A percentile compares a stretch with the other conserved stretches of the same genome.
phyloP scores from a whole-genome alignment of 805 yeast genomes.

The Ogataea philodendri region DNA sequence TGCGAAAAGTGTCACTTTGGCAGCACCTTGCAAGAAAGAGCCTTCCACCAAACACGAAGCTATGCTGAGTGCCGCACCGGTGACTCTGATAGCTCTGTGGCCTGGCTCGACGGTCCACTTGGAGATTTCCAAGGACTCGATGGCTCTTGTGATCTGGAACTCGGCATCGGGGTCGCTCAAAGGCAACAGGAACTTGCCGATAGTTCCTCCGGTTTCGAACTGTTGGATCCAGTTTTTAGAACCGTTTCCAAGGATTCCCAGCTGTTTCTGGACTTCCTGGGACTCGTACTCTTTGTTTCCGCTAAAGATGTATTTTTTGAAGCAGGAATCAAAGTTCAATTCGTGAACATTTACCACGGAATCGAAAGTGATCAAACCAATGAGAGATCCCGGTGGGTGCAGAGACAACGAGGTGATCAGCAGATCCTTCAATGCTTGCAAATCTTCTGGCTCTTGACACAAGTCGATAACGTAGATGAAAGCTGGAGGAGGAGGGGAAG shows the following conservation, averaged over 20 bases:
- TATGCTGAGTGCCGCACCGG: constrained; percentile 88
- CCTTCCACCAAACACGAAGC: constrained; percentile 82
- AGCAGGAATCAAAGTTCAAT: constrained; percentile 58
- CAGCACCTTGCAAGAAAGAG: constrained; percentile 80
- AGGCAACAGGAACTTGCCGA: constrained; percentile 37
- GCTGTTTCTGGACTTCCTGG: constrained; percentile 35
- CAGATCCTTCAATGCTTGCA: constrained; percentile 79
- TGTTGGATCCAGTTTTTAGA: constrained; percentile 40
- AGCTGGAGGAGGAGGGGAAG: constrained; percentile 73
- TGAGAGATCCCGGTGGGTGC: constrained; percentile 85
- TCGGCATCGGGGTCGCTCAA: constrained; percentile 53
- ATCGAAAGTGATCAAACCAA: constrained; percentile 86
- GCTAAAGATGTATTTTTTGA: constrained; percentile 77
- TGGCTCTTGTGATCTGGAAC: constrained; percentile 72
- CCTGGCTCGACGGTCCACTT: constrained; percentile 83
- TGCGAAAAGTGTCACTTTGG: constrained; percentile 84
- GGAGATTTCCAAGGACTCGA: constrained; percentile 64
- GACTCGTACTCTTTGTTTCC: constrained; percentile 79
- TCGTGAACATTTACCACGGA: constrained; percentile 91
- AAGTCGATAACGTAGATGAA: constrained; percentile 84
- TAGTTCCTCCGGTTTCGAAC: constrained; percentile 42
- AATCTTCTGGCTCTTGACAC: constrained; percentile 86
- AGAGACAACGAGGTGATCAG: constrained; percentile 70
- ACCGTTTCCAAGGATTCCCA: constrained; percentile 37
- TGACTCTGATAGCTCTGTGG: constrained; percentile 83